Base-by-base conservation (phyloP, 1,284 basidiomycete genomes). In the Cutaneotrichosporon dermatis region DNA sequence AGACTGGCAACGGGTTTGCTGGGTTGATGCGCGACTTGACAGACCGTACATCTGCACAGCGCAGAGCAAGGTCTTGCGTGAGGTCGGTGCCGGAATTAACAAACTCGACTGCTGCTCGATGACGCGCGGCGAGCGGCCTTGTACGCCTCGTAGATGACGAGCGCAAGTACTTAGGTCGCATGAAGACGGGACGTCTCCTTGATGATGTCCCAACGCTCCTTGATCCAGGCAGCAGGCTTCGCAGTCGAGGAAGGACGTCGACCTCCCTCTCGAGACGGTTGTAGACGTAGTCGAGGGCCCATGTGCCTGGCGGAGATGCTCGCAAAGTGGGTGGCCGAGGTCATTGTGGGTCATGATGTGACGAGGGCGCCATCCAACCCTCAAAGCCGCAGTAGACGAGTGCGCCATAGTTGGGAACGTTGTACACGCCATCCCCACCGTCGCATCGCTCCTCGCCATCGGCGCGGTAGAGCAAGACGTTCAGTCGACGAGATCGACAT, bases 121-220 rank as follows among this genome's bases (percentile, higher is more conserved):
- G 9, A 86, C 90, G 86, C 83, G 37, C 83, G 82, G 36, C 91
- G 85, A 25, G 90, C 86, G 5, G 90, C 89, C 76, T 92, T 95
- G 82, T 95, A 94, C 2, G 91, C 92, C 62, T 88, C 87, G 35
- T 87, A 90, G 64, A 96, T 83, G 60, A 95, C 83, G 57, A 97
- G 83, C 2, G 92, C 88, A 97, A 97, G 79, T 90, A 96, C 74
- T 93, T 96, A 15, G 94, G 93, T 15, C 92, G 84, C 75, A 97
- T 82, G 80, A 92, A 93, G 88, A 84, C 2, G 93, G 90, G 7
- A 88, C 86, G 82, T 83, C 1, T 76, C 70, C 69, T 88, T 88
- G 70, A 97, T 83, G 33, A 85, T 81, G 54, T 92, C 88, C 66
- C 94, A 89, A 25, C 91, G 83, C 65, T 89, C 84, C 72, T 87